Percentiles rank a stretch among this genome's conserved stretches.
Evolutionary conservation across 495 filamentous ascomycete species (phyloP).

Genomic region (Penicillium psychrofluorescens): DNA sequence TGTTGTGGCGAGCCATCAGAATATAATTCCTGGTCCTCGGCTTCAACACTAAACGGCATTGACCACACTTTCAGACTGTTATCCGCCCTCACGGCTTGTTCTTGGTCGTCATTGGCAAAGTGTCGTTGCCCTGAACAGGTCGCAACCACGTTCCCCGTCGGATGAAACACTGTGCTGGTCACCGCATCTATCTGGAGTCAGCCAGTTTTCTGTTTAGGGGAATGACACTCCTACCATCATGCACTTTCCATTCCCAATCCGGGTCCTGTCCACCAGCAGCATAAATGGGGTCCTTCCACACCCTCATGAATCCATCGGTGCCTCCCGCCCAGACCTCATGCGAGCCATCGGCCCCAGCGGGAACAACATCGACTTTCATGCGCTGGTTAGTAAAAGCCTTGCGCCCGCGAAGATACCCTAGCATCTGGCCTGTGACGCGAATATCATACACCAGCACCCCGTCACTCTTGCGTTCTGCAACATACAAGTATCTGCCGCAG

Average conservation of each 20-base stretch:
- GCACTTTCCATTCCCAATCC: slow-evolving; percentile 51
- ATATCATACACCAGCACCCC: slow-evolving; percentile 79
- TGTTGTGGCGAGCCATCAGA: not conserved
- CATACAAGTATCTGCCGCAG: slow-evolving; percentile 79
- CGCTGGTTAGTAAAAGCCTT: slow-evolving; percentile 69
- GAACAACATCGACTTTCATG: slow-evolving; percentile 62
- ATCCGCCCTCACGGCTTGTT: slow-evolving; percentile 25
- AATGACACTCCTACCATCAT: slow-evolving; percentile 34
- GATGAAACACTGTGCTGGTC: slow-evolving; percentile 58
- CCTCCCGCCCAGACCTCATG: slow-evolving; percentile 83
- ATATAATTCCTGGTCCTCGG: not conserved
- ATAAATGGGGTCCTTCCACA: slow-evolving; percentile 62
- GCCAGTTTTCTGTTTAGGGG: not conserved
- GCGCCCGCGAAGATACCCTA: slow-evolving; percentile 66
- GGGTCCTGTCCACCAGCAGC: slow-evolving; percentile 46
- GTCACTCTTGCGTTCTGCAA: slow-evolving; percentile 74
- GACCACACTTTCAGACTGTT: slow-evolving; percentile 63
- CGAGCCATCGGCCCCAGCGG: slow-evolving; percentile 36
- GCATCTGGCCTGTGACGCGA: slow-evolving; percentile 57
- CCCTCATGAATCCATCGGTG: slow-evolving; percentile 65
- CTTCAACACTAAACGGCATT: slow-evolving; percentile 18
- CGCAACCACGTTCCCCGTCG: slow-evolving; percentile 59
- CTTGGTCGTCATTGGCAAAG: slow-evolving; percentile 7
- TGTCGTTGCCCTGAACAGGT: slow-evolving; percentile 63
- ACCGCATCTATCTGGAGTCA: slow-evolving; percentile 43